Evolutionary conservation across 2,329 filamentous ascomycete genomes (phyloP).

Genomic region (Botryotinia narcissicola): DNA sequence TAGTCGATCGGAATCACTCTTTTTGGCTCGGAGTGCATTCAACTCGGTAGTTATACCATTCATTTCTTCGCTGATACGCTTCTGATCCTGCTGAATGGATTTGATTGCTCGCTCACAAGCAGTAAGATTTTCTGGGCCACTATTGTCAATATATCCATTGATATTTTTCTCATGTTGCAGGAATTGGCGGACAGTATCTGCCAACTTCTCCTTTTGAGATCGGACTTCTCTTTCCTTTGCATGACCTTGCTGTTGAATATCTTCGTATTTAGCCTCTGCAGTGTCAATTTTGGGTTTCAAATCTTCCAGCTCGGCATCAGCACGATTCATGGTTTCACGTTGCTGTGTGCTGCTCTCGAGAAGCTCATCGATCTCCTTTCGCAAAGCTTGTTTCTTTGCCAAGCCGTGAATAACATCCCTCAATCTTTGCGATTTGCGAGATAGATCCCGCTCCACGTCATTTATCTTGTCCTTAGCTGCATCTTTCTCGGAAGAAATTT

Average conservation of each 20-base stretch:
- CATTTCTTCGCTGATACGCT: constrained; percentile 65
- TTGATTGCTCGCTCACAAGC: constrained; percentile 68
- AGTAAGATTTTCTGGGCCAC: constrained; percentile 69
- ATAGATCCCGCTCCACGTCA: constrained; percentile 71
- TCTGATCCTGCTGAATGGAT: constrained; percentile 63
- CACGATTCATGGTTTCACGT: constrained; percentile 64
- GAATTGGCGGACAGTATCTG: constrained; percentile 74
- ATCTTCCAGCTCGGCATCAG: constrained; percentile 70
- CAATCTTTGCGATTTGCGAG: constrained; percentile 72
- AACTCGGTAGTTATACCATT: constrained; percentile 64
- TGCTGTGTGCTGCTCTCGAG: constrained; percentile 67
- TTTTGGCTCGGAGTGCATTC: constrained; percentile 74
- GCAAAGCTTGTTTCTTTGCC: constrained; percentile 73
- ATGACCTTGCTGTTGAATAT: constrained; percentile 68
- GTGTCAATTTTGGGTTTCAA: constrained; percentile 74
- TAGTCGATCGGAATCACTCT: constrained; percentile 75
- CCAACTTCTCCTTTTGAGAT: constrained; percentile 67
- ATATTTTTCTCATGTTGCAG: constrained; percentile 75
- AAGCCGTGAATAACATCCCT: constrained; percentile 69
- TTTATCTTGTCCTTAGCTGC: constrained; percentile 66
- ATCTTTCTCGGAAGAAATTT: constrained; percentile 68
- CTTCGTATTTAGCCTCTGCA: constrained; percentile 73
- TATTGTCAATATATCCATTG: constrained; percentile 71
- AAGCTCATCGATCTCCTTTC: constrained; percentile 69
- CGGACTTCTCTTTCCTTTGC: constrained; percentile 70